A percentile compares a stretch with the other conserved stretches of the same genome.
Evolutionary conservation across 345 rosid genomes (phyloP).

Genomic region (Toxicodendron radicans): DNA sequence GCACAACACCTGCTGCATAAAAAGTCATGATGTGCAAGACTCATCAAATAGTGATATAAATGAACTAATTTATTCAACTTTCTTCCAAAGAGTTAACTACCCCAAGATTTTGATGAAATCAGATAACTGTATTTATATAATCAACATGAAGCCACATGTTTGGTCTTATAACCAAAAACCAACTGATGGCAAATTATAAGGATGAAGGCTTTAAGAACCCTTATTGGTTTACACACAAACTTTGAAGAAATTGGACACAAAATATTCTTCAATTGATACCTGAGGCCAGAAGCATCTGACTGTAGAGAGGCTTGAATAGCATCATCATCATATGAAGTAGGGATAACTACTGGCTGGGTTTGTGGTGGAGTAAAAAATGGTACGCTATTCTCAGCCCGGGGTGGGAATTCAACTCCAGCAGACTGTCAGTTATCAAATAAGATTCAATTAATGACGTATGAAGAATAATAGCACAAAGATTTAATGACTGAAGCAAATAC

Average conservation of each 20-base stretch:
- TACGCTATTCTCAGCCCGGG: slow-evolving; percentile 73
- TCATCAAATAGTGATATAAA: background rate
- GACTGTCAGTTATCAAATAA: slow-evolving; percentile 41
- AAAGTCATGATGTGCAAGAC: background rate
- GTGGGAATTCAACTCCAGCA: slow-evolving; percentile 90
- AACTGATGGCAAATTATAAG: background rate
- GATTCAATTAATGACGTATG: slow-evolving; percentile 1
- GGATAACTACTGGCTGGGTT: slow-evolving; percentile 67
- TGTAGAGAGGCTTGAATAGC: slow-evolving; percentile 89
- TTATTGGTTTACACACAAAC: background rate
- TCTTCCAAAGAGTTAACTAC: background rate
- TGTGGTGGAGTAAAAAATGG: slow-evolving; percentile 97
- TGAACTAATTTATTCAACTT: background rate
- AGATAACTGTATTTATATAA: background rate
- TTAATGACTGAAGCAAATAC: background rate
- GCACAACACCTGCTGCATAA: background rate
- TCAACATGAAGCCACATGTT: background rate
- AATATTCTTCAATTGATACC: slow-evolving; percentile 43
- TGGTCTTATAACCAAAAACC: background rate
- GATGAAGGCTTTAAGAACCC: background rate
- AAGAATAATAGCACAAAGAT: background rate
- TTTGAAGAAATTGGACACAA: slow-evolving; percentile 1
- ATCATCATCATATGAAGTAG: slow-evolving; percentile 74
- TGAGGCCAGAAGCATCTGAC: slow-evolving; percentile 81
- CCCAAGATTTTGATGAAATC: background rate